phyloP scores from a whole-genome alignment of 176 grass and related monocot species.

The Carex myosuroides region DNA sequence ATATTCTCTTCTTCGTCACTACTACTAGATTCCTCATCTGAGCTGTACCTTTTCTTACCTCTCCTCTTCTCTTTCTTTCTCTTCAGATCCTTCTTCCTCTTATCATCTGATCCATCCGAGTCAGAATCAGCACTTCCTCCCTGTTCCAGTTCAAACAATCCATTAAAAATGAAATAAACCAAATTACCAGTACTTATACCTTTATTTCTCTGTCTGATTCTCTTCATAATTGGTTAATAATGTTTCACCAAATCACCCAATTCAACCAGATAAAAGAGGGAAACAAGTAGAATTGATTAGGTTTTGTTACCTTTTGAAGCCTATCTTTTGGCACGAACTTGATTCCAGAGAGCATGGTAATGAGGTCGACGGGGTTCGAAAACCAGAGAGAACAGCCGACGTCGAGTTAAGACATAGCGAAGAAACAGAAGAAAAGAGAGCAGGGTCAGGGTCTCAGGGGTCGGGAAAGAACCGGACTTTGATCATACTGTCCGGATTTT shows the following conservation, averaged over 20 bases:
- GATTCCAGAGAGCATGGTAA: constrained; percentile 42
- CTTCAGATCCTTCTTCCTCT: constrained; percentile 10
- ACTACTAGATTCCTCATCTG: constrained; percentile 23
- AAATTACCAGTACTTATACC: not conserved
- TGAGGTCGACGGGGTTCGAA: too few species aligned
- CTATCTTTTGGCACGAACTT: constrained; percentile 44
- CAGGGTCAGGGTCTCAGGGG: too few species aligned
- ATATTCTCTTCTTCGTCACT: constrained; percentile 25
- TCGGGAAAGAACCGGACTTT: too few species aligned
- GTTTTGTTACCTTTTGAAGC: constrained; percentile 21
- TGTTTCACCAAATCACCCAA: not conserved
- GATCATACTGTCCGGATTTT: too few species aligned
- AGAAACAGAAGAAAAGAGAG: too few species aligned
- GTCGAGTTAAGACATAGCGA: too few species aligned
- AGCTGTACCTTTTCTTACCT: constrained; percentile 31
- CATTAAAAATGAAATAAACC: not conserved
- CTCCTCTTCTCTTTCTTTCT: constrained; percentile 29
- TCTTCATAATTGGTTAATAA: not conserved
- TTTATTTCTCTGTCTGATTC: not conserved
- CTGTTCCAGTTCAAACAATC: constrained; percentile 8
- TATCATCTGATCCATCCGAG: constrained; percentile 29
- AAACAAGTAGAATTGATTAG: not conserved
- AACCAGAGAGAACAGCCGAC: too few species aligned
- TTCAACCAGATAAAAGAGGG: not conserved
- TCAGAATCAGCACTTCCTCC: constrained; percentile 21